Percentiles rank a stretch among this genome's conserved stretches.
Conservation (phyloP, 1,139 yeast species). For the Yamadazyma triangularis region DNA sequence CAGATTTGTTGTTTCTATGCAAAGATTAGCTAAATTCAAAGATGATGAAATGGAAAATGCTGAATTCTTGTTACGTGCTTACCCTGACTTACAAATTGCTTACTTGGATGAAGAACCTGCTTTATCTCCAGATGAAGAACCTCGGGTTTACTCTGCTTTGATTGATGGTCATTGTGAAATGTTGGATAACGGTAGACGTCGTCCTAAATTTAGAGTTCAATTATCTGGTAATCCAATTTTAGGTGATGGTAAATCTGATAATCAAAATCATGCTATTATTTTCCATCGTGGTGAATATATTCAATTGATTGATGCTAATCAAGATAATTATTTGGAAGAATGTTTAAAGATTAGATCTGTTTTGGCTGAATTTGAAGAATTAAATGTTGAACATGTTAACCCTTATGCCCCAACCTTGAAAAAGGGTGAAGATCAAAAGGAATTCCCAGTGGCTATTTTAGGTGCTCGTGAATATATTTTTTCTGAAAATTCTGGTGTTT, state of each 20-base stretch:
- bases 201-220: slow-evolving; percentile 97
- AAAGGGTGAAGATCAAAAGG: slow-evolving; percentile 32
- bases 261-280: slow-evolving; percentile 94
- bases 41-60: slow-evolving; percentile 98
- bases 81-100: slow-evolving; percentile 97
- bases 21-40: slow-evolving; percentile 93
- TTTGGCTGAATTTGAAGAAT: slow-evolving; percentile 95
- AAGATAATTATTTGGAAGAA: slow-evolving; percentile 96
- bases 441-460: slow-evolving; percentile 87
- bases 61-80: slow-evolving; percentile 95
- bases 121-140: slow-evolving; percentile 92
- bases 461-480: slow-evolving; percentile 99
- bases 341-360: slow-evolving; percentile 97
- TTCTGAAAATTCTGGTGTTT: slow-evolving; percentile 97
- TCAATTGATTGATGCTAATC: slow-evolving; percentile 97
- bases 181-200: slow-evolving; percentile 96
- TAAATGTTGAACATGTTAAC: slow-evolving; percentile 79
- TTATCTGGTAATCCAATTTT: slow-evolving; percentile 97
- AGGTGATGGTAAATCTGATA: slow-evolving; percentile 99
- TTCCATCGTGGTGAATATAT: slow-evolving; percentile 99
- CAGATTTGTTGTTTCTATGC: slow-evolving; percentile 97
- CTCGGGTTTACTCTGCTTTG: slow-evolving; percentile 92
- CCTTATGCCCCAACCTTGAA: slow-evolving; percentile 68
- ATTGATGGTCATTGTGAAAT: slow-evolving; percentile 99
- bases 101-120: slow-evolving; percentile 94